Evolutionary conservation across 768 basidiomycete species (phyloP), one percentile per base, ranked within the genome.

Genomic region (Boletellus ananas): DNA sequence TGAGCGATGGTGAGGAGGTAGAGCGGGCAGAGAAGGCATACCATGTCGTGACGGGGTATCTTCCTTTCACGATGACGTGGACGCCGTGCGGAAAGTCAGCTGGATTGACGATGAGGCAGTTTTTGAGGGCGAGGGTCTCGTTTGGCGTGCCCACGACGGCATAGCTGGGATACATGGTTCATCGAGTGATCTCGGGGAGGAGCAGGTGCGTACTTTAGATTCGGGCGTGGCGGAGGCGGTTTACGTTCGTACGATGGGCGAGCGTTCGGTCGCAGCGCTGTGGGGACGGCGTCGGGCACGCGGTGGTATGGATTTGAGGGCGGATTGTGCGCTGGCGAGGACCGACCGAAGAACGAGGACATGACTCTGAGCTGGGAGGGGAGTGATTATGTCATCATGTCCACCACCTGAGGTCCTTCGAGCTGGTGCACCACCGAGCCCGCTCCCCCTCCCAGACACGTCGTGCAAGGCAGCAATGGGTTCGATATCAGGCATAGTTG

Each of bases 41-140:
- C 94, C 78, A 79, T 44, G 82, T 80, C 10, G 91, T 94, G 45
- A 90, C 59, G 20, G 88, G 77, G 60, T 77, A 94, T 43, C 71
- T 60, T 39, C 81, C 77, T 57, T 94, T 92, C 23, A 94, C 73
- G 14, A 87, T 68, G 35, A 92, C 85, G 66, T 92, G 91, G 44
- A 83, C 79, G 6, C 84, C 82, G 13, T 80, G 71, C 8, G 70
- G 68, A 61, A 94, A 94, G 68, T 96, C 92, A 5, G 75, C 71
- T 1, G 86, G 82, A 66, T 89, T 74, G 25, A 91, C 90, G 38
- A 94, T 80, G 14, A 95, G 64, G 57, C 90, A 84, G 66, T 94
- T 95, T 16, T 82, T 78, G 51, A 92, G 73, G 0, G 92, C 93
- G 21, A 92, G 77, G 1, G 76, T 68, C 43, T 84, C 80, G 49